Base-by-base conservation (phyloP, 2,329 filamentous ascomycete genomes). In the Sporothrix schenckii region DNA sequence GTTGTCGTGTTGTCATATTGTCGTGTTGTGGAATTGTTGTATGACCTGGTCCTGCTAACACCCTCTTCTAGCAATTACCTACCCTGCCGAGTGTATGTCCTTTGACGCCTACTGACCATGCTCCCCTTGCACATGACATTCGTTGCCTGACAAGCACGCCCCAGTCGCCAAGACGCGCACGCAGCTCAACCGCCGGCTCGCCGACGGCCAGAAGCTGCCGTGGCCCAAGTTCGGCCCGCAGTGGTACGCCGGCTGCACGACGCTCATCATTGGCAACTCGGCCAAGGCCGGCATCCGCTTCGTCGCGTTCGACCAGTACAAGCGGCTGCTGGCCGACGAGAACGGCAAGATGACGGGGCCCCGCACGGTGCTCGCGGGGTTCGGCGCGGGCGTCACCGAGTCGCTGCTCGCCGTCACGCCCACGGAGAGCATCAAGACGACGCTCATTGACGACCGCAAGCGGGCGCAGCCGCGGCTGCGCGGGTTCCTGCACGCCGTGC, bases 221-320 rank as follows among this genome's bases (percentile, higher is more conserved):
- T 97, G 93, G 92, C 95, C 95, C 56, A 92, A 92, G 13, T 98
- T 98, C 77, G 95, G 95, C 65, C 85, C 82, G 76, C 93, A 97
- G 80, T 99, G 95, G 95, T 99, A 99, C 80, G 94, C 95, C 14
- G 95, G 95, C 50, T 99, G 95, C 83, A 98, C 95, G 61, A 98
- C 95, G 39, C 83, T 97, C 78, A 97, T 99, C 72, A 93, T 98
- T 75, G 95, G 95, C 72, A 99, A 99, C 82, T 96, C 93, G 68
- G 86, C 95, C 79, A 99, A 99, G 83, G 95, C 95, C 50, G 95
- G 93, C 72, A 96, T 98, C 73, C 90, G 91, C 74, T 99, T 99
- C 77, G 92, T 98, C 70, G 93, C 95, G 0, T 99, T 98, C 79
- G 95, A 99, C 81, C 91, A 93, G 77, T 97, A 97, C 83, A 98